Evolutionary conservation across 345 rosid species (phyloP), one percentile per base, ranked within the genome.

Genomic region (Eucalyptus virginea): DNA sequence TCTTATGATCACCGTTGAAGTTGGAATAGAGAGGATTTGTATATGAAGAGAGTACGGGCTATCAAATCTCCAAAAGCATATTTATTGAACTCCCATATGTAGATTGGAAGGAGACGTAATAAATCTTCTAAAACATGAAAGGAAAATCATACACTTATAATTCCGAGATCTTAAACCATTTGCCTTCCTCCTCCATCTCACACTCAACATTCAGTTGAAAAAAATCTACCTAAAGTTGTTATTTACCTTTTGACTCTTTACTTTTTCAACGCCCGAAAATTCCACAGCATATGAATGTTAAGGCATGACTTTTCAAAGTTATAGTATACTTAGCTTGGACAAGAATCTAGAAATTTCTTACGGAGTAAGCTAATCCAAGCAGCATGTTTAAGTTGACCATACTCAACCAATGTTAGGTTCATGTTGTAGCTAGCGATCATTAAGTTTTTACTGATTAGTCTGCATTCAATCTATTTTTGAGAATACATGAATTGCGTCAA

Each of bases 11-110:
- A 2, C 23, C 23, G 7, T 8, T 67, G 11, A 34, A 34, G 23
- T 6, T 9, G 2, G 12, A 34, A 10, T 19, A 18, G 26, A 9
- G 4, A 10, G 26, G 3, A 34, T 9, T 18, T 34, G 8, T 34
- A 17, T 19, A 72, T 0, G 2, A 11, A 34, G 0, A 1, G 3
- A 34, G 14, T 2, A 3, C 0, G 1, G 12, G 5, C 0, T 3
- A 5, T 72, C 26, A 5, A 34, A 18, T 72, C 7, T 10, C 19
- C 7, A 3, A 18, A 37, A 72, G 26, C 44, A 18, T 9, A 34
- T 72, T 72, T 2, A 19, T 18, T 67, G 14, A 67, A 67, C 14
- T 18, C 13, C 5, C 3, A 16, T 3, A 34, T 5, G 4, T n/a
- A 34, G 2, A 72, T 65, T 2, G 5, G 2, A 32, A 32, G 3